Base-by-base conservation (phyloP, 2,329 filamentous ascomycete species). In the Ceratocystis ficicola region DNA sequence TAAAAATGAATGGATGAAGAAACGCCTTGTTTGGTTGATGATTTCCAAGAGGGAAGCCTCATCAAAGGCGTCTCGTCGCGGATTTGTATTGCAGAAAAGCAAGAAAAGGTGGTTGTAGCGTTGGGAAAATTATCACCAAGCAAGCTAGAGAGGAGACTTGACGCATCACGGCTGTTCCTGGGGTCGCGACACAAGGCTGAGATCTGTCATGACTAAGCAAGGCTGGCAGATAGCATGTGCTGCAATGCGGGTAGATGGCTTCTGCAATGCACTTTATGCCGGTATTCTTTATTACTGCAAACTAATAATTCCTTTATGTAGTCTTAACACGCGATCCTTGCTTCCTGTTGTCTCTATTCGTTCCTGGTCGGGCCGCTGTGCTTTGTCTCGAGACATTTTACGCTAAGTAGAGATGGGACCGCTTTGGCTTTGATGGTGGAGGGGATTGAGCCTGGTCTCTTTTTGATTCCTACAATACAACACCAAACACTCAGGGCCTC, bases 171-270 rank as follows among this genome's bases (percentile, higher is more conserved):
- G 48, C 20, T 25, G 48, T 22, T 3, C 48, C 48, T 32, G 30
- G 30, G 36, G 48, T 64, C 64, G 66, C 64, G 66, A 65, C 66
- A 61, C 66, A 61, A 68, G 66, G 66, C 66, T 68, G 20, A 41
- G 10, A 1, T 2, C 20, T 2, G 10, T 1, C 3, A 15, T 68
- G 66, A 68, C 66, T 68, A 68, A 68, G 66, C 66, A 59, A 64
- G 64, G 64, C 64, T 65, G 17, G 46, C n/a, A 52, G n/a, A 22
- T 17, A 12, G 10, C 12, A 41, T 15, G 36, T 41, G 36, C 36
- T 41, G 36, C 36, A 41, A 36, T 36, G 32, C 32, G 32, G 32
- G 10, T 36, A 36, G 10, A 36, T 36, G 8, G 8, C 8, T 36
- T 36, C 32, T 36, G 32, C 32, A 36, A 41, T 41, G 12, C 36